Evolutionary conservation across 805 yeast species (phyloP), one percentile per base, ranked within the genome.

Genomic region (Kodamaea restingae): DNA sequence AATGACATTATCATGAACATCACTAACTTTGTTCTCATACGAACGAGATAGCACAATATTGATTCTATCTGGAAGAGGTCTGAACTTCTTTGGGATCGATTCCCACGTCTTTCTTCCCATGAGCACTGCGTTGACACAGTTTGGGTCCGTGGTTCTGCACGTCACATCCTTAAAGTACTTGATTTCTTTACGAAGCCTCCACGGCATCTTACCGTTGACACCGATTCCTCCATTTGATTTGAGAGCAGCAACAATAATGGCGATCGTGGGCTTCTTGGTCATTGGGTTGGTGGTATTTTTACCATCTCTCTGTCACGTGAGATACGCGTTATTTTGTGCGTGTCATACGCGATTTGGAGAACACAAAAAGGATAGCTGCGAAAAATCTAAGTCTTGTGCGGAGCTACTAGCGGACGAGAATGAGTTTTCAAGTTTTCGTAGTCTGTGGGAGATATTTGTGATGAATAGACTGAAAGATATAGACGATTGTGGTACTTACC

Each of bases 71-170:
- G 82, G 81, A 32, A 93, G 69, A 0, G 98, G 98, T 45, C 95
- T 70, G 63, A 88, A 93, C 55, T 74, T 80, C 1, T 61, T 45
- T 0, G 98, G 98, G 22, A 93, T 90, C 6, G 95, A 85, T 22
- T 88, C 93, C 95, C 97, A 93, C 2, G 98, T 91, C 55, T 81
- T 84, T 43, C 97, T 73, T 10, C 98, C 98, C 98, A 93, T 93
- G 3, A 93, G 72, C 10, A 93, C 98, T 0, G 86, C 95, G 55
- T 88, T 87, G 20, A 56, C 44, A 18, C 42, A 40, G 28, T 47
- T 53, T 64, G 55, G 60, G 3, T 55, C 56, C 2, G 46, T 40
- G 18, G 70, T 59, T 7, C 47, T 49, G 2, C 80, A 61, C 0
- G 98, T 93, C 11, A 87, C 81, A 42, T 78, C 76, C 45, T 76